Evolutionary conservation across 1,284 basidiomycete species (phyloP).

Genomic region (Ganoderma leucocontextum): DNA sequence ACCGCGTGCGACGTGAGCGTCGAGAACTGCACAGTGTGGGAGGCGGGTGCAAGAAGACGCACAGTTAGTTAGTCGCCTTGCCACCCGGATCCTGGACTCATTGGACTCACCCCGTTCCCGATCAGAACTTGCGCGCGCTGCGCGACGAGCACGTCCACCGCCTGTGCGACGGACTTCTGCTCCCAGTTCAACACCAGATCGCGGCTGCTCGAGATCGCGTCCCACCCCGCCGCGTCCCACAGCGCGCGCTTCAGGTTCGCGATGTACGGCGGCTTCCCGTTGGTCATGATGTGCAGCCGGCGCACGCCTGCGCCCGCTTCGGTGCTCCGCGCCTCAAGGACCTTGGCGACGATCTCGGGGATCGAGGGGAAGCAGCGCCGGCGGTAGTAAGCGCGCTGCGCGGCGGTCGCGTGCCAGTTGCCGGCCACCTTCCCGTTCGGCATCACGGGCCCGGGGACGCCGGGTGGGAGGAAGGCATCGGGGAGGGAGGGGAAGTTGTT

Average conservation of each 20-base stretch:
- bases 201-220: constrained; percentile 43
- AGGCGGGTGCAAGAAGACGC: not conserved
- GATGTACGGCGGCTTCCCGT: constrained; percentile 50
- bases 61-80: not conserved
- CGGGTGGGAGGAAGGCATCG: not conserved
- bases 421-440: constrained; percentile 27
- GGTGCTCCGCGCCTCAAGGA: constrained; percentile 47
- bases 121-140: constrained; percentile 52
- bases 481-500: constrained; percentile 51
- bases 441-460: constrained; percentile 2
- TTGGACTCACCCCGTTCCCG: constrained; percentile 49
- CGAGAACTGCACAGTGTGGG: constrained; percentile 36
- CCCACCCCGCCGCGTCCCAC: constrained; percentile 32
- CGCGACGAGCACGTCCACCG: constrained; percentile 55
- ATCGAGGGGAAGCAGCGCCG: constrained; percentile 57
- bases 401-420: not conserved
- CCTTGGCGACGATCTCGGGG: constrained; percentile 52
- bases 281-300: constrained; percentile 64
- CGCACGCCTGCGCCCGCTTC: constrained; percentile 39
- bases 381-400: constrained; percentile 40
- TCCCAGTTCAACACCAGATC: constrained; percentile 48
- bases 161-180: constrained; percentile 48
- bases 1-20: constrained; percentile 40
- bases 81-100: not conserved
- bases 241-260: constrained; percentile 53